These are phyloP conservation scores for Posidonia australis DNA, from an alignment of 106 monocot genomes.

Conservation along the genomic window DNA sequence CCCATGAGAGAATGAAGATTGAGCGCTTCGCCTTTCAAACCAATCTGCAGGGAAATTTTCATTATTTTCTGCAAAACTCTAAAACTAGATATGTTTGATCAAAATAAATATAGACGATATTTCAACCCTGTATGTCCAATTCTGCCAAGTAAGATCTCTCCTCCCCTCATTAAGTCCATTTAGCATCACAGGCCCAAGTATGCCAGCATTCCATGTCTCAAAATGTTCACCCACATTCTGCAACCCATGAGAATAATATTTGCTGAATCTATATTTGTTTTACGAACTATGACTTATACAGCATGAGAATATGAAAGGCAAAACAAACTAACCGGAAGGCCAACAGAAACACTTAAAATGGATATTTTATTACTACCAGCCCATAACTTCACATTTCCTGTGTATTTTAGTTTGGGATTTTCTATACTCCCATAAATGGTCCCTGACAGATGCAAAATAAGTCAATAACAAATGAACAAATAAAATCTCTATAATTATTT, in stretches of 20 bases:
- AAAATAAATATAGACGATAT: background rate
- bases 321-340: slow-evolving; percentile 58
- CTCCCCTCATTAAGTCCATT: slow-evolving; percentile 80
- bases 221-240: slow-evolving; percentile 89
- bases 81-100: background rate
- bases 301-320: background rate
- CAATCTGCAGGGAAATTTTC: slow-evolving; percentile 36
- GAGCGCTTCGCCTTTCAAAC: slow-evolving; percentile 75
- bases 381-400: slow-evolving; percentile 57
- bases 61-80: background rate
- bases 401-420: slow-evolving; percentile 72
- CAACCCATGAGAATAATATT: background rate
- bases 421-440: slow-evolving; percentile 80
- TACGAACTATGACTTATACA: background rate
- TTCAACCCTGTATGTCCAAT: slow-evolving; percentile 74
- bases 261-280: background rate
- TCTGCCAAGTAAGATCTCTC: slow-evolving; percentile 84
- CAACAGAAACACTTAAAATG: slow-evolving; percentile 74
- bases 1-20: slow-evolving; percentile 69
- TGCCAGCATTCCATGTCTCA: slow-evolving; percentile 88
- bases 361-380: slow-evolving; percentile 89
- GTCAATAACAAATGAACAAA: background rate
- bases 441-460: slow-evolving; percentile 34
- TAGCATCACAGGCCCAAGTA: slow-evolving; percentile 87
- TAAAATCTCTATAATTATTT: background rate